Evolutionary conservation across 805 yeast genomes (phyloP).

Genomic region (Lachancea sp.): DNA sequence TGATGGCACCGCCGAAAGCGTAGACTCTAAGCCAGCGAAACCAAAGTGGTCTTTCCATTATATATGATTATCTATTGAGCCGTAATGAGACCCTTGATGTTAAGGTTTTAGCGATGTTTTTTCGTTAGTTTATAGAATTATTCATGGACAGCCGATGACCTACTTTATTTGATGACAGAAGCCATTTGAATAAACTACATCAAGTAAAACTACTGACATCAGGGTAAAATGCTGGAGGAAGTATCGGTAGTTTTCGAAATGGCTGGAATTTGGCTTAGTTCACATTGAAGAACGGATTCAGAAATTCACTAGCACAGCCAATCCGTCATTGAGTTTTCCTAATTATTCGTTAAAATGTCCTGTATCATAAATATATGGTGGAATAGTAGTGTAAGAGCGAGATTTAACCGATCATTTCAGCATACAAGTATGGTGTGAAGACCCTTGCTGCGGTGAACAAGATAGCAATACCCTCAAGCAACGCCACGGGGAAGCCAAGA

Average conservation of each 20-base stretch:
- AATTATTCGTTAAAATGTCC: not conserved
- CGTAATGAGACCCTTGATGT: not conserved
- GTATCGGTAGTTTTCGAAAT: too few relatives aligned
- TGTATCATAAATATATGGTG: constrained; percentile 2
- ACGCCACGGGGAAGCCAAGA: constrained; percentile 60
- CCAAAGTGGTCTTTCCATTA: constrained; percentile 42
- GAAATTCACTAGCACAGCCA: too few relatives aligned
- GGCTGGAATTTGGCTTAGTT: too few relatives aligned
- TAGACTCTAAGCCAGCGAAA: constrained; percentile 53
- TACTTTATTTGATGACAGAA: not conserved
- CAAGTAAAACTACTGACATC: not conserved
- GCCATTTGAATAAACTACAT: not conserved
- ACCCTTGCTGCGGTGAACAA: constrained; percentile 69
- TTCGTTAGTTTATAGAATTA: not conserved
- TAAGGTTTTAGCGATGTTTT: not conserved
- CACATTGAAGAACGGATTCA: too few relatives aligned
- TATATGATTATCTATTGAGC: not conserved
- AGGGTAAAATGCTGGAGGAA: not conserved
- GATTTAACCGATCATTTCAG: constrained; percentile 37
- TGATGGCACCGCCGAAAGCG: constrained; percentile 56
- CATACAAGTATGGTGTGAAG: constrained; percentile 69
- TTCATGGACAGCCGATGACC: not conserved
- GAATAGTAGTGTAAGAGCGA: not conserved
- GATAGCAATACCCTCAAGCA: constrained; percentile 61
- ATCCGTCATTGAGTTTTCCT: not conserved